A percentile compares a stretch with the other conserved stretches of the same genome.
Conservation (phyloP, 1,284 basidiomycete genomes). For the Cryptococcus wingfieldii region DNA sequence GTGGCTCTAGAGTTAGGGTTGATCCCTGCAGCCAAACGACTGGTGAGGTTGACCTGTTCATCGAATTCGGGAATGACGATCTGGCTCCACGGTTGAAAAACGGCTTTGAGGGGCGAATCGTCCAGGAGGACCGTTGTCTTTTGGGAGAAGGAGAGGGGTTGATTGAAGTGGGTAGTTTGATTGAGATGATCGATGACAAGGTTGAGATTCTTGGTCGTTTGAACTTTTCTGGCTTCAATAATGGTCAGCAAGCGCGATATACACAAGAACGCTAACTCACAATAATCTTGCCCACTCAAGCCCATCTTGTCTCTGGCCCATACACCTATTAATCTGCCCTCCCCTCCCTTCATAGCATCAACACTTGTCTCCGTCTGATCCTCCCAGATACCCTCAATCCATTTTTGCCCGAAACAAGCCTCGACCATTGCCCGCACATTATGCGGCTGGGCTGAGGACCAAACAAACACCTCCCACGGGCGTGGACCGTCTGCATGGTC, state of each 20-base stretch:
- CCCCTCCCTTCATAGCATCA: constrained; percentile 19
- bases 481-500: not conserved
- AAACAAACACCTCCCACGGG: constrained; percentile 44
- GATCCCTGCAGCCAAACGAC: constrained; percentile 3
- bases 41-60: constrained; percentile 16
- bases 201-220: constrained; percentile 46
- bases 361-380: constrained; percentile 11
- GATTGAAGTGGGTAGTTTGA: not conserved
- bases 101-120: constrained; percentile 46
- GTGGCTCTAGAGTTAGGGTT: not conserved
- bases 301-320: constrained; percentile 47
- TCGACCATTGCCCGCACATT: constrained; percentile 47
- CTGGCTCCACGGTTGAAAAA: constrained; percentile 47
- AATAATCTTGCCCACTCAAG: constrained; percentile 28
- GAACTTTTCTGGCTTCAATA: constrained; percentile 27
- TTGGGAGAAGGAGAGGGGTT: constrained; percentile 20
- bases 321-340: constrained; percentile 40
- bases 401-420: constrained; percentile 30
- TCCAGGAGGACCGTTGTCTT: constrained; percentile 39
- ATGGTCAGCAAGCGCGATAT: not conserved
- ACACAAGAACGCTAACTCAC: constrained; percentile 19
- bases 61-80: constrained; percentile 45
- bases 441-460: constrained; percentile 46
- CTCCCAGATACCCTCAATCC: constrained; percentile 34
- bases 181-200: constrained; percentile 31